Evolutionary conservation across 1,139 yeast species (phyloP), one percentile per base, ranked within the genome.

Genomic region (Sugiyamaella sp.): DNA sequence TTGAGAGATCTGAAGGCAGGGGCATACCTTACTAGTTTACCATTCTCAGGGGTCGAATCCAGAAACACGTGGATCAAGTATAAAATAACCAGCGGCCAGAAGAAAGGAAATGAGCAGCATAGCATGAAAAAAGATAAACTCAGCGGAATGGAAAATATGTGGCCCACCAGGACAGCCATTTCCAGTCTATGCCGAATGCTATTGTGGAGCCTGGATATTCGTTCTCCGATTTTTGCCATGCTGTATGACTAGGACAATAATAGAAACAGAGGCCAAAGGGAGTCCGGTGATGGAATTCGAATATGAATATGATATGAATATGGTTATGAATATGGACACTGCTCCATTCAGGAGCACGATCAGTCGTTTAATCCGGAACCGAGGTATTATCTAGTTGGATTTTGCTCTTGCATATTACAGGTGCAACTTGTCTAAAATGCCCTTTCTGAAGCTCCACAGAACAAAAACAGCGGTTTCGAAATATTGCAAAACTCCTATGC

Each of bases 101-200:
- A 74, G 2, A 82, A 65, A 57, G 90, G 87, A 22, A 88, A 85
- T 2, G 90, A 76, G 46, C 86, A 76, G 2, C 82, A 71, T 2
- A 86, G 68, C 47, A 86, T 71, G 60, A 86, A 80, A 9, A 83
- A 59, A 8, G 83, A 72, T 1, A 78, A 66, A 57, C 82, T 80
- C 1, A 79, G 66, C 0, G 95, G 89, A 43, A 91, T 84, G 2
- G 89, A 78, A 22, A 88, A 75, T 2, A 87, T 82, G 69, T 90
- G 97, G 83, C 89, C 81, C 3, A 88, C 77, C 19, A 91, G 82
- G 0, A 85, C 85, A 3, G 85, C 65, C 0, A 93, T 89, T 64
- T 89, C 86, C 29, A 86, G 66, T 50, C 96, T 71, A 58, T 86
- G 75, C 9, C 50, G 42, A 16, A 48, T 5, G 29, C 33, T 40